Conservation (phyloP, 2,329 filamentous ascomycete genomes). For the Nemania serpens region DNA sequence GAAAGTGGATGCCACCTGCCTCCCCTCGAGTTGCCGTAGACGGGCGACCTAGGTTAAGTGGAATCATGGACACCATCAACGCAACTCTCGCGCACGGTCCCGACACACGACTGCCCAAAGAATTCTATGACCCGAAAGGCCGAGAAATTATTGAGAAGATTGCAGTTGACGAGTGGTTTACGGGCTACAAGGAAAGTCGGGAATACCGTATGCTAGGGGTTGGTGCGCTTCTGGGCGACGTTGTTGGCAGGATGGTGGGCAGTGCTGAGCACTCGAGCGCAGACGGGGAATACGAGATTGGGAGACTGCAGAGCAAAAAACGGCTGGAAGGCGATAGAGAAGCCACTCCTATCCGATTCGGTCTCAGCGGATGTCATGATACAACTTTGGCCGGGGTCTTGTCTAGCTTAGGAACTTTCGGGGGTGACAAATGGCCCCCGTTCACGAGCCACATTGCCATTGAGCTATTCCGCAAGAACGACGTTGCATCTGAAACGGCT, state of each 20-base stretch:
- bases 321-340: constrained; percentile 43
- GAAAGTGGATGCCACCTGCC: constrained; percentile 82
- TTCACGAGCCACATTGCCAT: constrained; percentile 92
- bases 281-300: constrained; percentile 57
- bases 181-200: constrained; percentile 78
- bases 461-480: constrained; percentile 75
- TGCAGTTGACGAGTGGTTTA: constrained; percentile 89
- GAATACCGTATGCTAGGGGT: constrained; percentile 93
- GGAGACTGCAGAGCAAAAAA: constrained; percentile 32
- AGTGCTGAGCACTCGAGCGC: constrained; percentile 63
- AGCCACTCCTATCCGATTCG: constrained; percentile 66
- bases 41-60: constrained; percentile 79
- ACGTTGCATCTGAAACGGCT: constrained; percentile 20
- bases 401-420: constrained; percentile 77
- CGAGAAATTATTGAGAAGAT: constrained; percentile 74
- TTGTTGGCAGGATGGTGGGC: constrained; percentile 75
- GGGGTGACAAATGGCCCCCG: constrained; percentile 79
- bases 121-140: constrained; percentile 83
- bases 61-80: constrained; percentile 94
- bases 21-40: constrained; percentile 77
- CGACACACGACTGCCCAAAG: constrained; percentile 75
- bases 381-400: constrained; percentile 86
- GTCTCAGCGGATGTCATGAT: constrained; percentile 86
- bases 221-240: constrained; percentile 80
- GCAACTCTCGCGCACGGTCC: constrained; percentile 83